Conservation (phyloP, 164 flowering plant species). For the Aristolochia californica region DNA sequence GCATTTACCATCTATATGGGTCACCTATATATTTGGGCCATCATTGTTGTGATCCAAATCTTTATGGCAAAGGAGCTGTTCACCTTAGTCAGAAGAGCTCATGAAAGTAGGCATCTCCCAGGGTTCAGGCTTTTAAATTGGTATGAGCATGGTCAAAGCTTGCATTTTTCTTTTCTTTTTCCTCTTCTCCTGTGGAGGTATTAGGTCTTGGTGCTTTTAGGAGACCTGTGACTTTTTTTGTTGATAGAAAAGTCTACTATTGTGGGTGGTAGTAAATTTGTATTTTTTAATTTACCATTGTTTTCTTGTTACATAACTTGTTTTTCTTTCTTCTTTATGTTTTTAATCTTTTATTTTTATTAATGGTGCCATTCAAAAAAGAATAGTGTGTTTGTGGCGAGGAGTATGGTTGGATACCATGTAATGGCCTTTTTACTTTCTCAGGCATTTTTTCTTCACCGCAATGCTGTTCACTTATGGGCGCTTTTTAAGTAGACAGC, state of each 20-base stretch:
- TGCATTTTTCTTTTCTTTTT: not conserved
- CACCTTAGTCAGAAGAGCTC: slow-evolving; percentile 67
- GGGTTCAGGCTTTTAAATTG: slow-evolving; percentile 92
- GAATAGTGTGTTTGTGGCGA: no score
- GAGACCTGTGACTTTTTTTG: not conserved
- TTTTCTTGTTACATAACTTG: no score
- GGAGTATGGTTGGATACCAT: no score
- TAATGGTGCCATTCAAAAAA: no score
- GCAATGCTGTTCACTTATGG: slow-evolving; percentile 92
- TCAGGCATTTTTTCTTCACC: slow-evolving; percentile 97
- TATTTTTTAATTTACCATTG: no score
- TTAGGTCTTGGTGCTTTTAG: not conserved
- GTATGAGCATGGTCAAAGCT: slow-evolving; percentile 25
- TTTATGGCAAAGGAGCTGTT: slow-evolving; percentile 90
- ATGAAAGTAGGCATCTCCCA: slow-evolving; percentile 79
- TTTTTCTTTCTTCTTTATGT: no score
- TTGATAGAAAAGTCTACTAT: not conserved
- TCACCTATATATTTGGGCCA: slow-evolving; percentile 90
- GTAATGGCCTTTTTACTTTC: not conserved
- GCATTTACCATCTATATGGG: slow-evolving; percentile 81
- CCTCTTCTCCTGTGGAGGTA: not conserved
- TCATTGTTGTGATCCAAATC: slow-evolving; percentile 89
- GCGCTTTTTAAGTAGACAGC: slow-evolving; percentile 75
- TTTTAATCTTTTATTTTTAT: no score
- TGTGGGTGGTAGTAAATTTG: no score